phyloP scores from a whole-genome alignment of 2,329 filamentous ascomycete species.

The Trichoderma atroviride region DNA sequence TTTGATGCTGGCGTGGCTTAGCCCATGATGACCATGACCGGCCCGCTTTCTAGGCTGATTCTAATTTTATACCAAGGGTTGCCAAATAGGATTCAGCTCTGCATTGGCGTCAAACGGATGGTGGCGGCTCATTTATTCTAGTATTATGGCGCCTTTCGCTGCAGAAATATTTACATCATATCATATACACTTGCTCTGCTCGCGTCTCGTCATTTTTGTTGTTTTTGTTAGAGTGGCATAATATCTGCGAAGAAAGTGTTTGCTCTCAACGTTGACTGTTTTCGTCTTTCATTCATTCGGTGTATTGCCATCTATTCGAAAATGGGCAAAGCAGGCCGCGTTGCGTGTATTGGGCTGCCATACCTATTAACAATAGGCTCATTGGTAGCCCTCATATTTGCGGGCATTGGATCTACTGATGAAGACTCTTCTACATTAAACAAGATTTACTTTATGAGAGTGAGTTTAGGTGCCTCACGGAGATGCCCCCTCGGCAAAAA shows the following conservation, averaged over 20 bases:
- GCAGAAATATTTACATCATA: neutral
- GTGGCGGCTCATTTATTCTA: conserved; percentile 13
- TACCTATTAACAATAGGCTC: conserved; percentile 21
- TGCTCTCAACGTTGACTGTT: neutral
- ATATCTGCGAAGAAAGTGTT: neutral
- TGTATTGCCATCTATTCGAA: neutral
- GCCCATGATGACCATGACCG: conserved; percentile 17
- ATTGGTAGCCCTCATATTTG: conserved; percentile 15
- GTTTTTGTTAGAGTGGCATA: neutral
- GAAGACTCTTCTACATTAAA: conserved; percentile 4
- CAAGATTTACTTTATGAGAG: conserved; percentile 18
- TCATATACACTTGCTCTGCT: neutral
- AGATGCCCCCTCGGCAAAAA: neutral
- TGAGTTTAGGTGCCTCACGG: neutral
- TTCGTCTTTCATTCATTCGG: neutral
- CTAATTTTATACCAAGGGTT: conserved; percentile 7
- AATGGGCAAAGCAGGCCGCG: conserved; percentile 11
- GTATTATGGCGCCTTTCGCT: neutral
- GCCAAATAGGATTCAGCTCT: neutral
- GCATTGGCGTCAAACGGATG: conserved; percentile 5
- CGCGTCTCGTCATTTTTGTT: neutral
- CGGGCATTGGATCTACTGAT: conserved; percentile 17
- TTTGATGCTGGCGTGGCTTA: conserved; percentile 19
- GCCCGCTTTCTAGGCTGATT: conserved; percentile 22
- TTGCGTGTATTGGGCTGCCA: conserved; percentile 13